These are phyloP conservation scores for Pseudogymnoascus sp. DNA, from an alignment of 2,329 filamentous ascomycete species.

Conservation along the genomic window DNA sequence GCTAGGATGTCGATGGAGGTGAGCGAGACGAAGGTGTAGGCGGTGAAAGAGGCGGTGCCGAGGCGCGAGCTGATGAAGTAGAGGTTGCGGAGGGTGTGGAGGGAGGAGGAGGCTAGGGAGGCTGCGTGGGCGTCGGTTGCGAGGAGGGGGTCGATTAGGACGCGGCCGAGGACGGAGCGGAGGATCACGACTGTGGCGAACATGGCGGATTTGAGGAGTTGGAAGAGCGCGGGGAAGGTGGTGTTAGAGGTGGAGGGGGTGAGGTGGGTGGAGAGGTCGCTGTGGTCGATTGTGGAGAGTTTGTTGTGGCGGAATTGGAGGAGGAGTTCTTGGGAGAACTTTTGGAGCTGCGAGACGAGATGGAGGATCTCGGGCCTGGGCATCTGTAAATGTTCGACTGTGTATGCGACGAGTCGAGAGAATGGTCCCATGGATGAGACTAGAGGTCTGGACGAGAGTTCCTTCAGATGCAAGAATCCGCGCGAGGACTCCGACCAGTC, in stretches of 20 bases:
- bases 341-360: conserved; percentile 47
- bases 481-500: conserved; percentile 51
- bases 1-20: conserved; percentile 62
- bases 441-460: conserved; percentile 49
- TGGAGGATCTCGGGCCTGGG: conserved; percentile 27
- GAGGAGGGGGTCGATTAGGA: conserved; percentile 48
- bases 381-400: conserved; percentile 44
- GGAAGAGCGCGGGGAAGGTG: conserved; percentile 58
- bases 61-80: conserved; percentile 64
- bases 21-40: conserved; percentile 63
- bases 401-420: conserved; percentile 55
- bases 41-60: conserved; percentile 57
- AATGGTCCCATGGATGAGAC: conserved; percentile 55
- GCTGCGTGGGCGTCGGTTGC: conserved; percentile 47
- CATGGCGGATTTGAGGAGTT: conserved; percentile 54
- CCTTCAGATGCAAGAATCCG: conserved; percentile 47
- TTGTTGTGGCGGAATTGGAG: conserved; percentile 64
- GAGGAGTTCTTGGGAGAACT: conserved; percentile 37
- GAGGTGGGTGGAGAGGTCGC: conserved; percentile 52
- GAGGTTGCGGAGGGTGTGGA: conserved; percentile 57
- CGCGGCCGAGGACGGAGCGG: conserved; percentile 49
- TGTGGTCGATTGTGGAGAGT: conserved; percentile 56
- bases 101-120: conserved; percentile 51
- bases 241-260: conserved; percentile 49
- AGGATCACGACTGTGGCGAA: conserved; percentile 59